These are phyloP conservation scores for Solanum medicagineum DNA, from an alignment of 257 asterid species.

Conservation along the genomic window DNA sequence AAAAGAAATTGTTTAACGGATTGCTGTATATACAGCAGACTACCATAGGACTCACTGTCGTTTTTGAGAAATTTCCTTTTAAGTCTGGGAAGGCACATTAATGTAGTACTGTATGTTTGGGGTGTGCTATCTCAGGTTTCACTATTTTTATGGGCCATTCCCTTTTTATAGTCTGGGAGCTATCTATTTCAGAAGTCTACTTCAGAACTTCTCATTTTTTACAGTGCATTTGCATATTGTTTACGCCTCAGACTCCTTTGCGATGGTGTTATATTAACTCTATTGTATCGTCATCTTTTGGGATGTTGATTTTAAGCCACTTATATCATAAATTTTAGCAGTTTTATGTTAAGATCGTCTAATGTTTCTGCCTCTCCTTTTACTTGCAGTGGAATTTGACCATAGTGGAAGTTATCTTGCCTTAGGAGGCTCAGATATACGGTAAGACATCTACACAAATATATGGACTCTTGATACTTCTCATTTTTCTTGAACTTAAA, in stretches of 20 bases:
- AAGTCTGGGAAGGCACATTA: neutral
- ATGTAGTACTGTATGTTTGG: neutral
- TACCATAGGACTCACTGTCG: neutral
- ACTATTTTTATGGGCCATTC: neutral
- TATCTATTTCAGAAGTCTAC: neutral
- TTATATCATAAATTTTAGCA: neutral
- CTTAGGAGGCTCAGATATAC: constrained; percentile 74
- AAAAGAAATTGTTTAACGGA: neutral
- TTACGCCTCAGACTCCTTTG: neutral
- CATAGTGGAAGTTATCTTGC: constrained; percentile 95
- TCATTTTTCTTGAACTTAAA: neutral
- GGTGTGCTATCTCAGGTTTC: neutral
- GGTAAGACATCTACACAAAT: constrained; percentile 24
- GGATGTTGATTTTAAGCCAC: neutral
- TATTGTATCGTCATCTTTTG: neutral
- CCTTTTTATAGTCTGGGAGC: neutral
- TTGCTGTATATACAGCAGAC: neutral
- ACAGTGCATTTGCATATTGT: neutral
- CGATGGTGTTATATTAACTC: neutral
- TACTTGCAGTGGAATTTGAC: constrained; percentile 80
- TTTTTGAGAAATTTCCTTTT: neutral
- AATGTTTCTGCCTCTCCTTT: neutral
- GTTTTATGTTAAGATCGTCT: neutral
- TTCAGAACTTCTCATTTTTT: neutral
- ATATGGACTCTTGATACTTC: neutral